Evolutionary conservation across 2,329 filamentous ascomycete species (phyloP), one percentile per base, ranked within the genome.

Genomic region (Mycogone perniciosa): DNA sequence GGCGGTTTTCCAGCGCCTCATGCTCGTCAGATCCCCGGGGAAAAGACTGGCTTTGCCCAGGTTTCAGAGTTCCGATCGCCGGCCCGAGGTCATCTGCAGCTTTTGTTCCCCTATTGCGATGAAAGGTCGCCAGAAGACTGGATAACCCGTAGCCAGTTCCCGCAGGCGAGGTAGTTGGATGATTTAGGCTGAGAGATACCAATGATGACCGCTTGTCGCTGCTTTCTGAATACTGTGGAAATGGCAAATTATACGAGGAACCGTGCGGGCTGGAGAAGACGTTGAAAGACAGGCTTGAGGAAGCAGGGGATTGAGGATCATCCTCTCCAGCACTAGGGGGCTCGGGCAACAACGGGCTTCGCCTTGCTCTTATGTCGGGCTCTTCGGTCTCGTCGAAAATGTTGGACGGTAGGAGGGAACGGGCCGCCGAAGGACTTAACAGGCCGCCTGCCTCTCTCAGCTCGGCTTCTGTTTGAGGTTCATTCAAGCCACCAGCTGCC

Each of bases 11-110:
- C 64, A 69, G 68, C 55, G 62, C 71, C 61, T 77, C 85, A 58
- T 65, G 66, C 9, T 82, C 81, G 26, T 79, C 86, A 54, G 69
- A 69, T 54, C 77, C 76, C 13, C 79, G 73, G 5, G 88, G 88
- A 57, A 93, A 82, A 0, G 88, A 92, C 62, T 89, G 86, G 60
- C 86, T 90, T 63, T 92, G 86, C 0, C 80, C 78, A 31, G 80
- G 70, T 61, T 88, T 88, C 10, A 91, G 71, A 20, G 79, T 82
- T 1, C 88, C 88, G 6, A 90, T 67, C 1, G 79, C 73, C 5
- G 84, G 84, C 0, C 84, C 83, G 6, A 60, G 61, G 1, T 67
- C 64, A 37, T 67, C 65, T 9, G 76, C 62, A 0, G 76, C 75
- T 66, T 89, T 89, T 5, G 78, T 72, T 29, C 78, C 77, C 49